Conservation (phyloP, 202 grass and related monocot genomes). For the Hordeum pubiflorum region DNA sequence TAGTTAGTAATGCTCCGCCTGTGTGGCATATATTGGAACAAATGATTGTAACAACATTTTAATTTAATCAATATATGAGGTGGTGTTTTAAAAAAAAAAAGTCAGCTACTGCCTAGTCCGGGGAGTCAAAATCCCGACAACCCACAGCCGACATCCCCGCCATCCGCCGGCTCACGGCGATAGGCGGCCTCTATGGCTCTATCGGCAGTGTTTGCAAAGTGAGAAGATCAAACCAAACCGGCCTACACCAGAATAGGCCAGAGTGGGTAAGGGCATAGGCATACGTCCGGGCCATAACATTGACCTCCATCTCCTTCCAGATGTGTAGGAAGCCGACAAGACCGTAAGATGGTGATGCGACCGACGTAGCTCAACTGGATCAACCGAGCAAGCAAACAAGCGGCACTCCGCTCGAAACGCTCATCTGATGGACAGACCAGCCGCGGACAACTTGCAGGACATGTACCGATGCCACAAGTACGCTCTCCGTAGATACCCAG, state of each 20-base stretch:
- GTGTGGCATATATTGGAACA: no score
- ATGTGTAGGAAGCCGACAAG: conserved; percentile 26
- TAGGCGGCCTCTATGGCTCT: neutral
- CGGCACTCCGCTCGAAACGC: conserved; percentile 43
- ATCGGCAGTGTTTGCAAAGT: neutral
- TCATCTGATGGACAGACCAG: neutral
- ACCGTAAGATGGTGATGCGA: neutral
- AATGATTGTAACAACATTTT: no score
- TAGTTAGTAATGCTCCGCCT: no score
- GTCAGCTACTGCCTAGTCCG: no score
- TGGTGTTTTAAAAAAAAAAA: no score
- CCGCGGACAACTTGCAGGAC: conserved; percentile 30
- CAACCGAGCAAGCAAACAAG: neutral
- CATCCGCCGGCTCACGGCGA: neutral
- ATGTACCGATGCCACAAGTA: neutral
- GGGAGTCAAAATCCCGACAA: no score
- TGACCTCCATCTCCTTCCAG: conserved; percentile 10
- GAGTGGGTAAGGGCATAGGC: neutral
- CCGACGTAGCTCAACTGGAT: neutral
- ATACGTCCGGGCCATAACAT: neutral
- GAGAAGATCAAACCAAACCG: neutral
- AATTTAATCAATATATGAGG: no score
- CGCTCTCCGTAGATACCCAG: neutral
- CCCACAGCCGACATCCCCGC: neutral
- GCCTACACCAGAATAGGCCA: neutral